Base-by-base conservation (phyloP, 2,329 filamentous ascomycete genomes). In the Penicillium griseofulvum region DNA sequence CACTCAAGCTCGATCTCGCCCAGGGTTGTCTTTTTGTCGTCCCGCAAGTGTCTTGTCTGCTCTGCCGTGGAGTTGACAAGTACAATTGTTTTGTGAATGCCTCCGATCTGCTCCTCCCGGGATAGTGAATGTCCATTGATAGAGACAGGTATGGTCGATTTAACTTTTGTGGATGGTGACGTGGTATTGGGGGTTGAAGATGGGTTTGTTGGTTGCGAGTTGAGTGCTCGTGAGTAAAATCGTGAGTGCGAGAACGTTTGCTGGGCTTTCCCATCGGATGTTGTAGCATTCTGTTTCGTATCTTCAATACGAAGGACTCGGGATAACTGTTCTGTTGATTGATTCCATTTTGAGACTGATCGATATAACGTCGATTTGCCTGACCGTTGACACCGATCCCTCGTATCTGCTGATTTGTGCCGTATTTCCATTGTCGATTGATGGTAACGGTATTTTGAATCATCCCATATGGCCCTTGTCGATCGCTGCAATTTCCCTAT, bases 1-100 rank as follows among this genome's bases (percentile, higher is more conserved):
- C 67, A 69, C 12, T 58, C 54, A 7, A 38, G 49, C 24, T 68
- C 65, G 10, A 65, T 61, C 29, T 65, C 61, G 11, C 61, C 61
- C 12, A 65, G 38, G 3, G n/a, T 19, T 17, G n/a, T 16, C 3
- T 31, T 29, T 10, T 58, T 61, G 2, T 43, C 45, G 16, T 60
- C 52, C 29, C 49, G 45, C 2, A 63, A 28, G 24, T 52, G 37
- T 49, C 47, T 58, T 12, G 60, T 46, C 31, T 55, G 28, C 1
- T 51, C 12, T 10, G 53, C 28, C 12, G 50, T 50, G 2, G 48
- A 47, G 8, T 42, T 38, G 7, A 61, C 44, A 9, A 46, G 50
- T 16, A 55, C 42, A 5, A 46, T 50, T 49, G 53, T 37, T 4
- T 57, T 46, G 17, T 58, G 31, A 7, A 63, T 24, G 0, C 31